Conservation (phyloP, 305 asterid genomes). For the Solanum hybrid region DNA sequence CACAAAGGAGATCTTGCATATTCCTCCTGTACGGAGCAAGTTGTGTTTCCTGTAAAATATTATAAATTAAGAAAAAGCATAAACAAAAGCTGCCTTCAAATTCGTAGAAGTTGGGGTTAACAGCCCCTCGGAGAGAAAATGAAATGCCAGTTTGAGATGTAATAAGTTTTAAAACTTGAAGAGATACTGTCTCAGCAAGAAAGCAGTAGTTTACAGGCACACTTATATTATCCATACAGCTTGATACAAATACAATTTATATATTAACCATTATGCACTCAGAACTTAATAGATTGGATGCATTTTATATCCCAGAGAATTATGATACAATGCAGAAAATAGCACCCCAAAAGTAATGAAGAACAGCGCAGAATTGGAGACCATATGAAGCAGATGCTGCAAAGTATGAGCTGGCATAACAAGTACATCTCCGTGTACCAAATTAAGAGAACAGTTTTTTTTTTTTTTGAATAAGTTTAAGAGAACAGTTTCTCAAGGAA, state of each 20-base stretch:
- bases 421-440: background rate
- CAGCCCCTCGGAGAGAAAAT: background rate
- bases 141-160: background rate
- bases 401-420: background rate
- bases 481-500: background rate
- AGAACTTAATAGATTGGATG: background rate
- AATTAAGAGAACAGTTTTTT: background rate
- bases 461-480: background rate
- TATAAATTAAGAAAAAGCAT: constrained; percentile 13
- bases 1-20: constrained; percentile 97
- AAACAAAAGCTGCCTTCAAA: background rate
- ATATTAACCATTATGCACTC: background rate
- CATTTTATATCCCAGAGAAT: background rate
- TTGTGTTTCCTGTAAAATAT: constrained; percentile 69
- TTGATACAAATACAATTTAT: background rate
- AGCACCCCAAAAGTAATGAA: background rate
- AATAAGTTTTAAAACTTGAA: background rate
- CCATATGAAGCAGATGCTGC: background rate
- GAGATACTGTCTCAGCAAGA: background rate
- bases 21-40: constrained; percentile 90
- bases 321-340: background rate
- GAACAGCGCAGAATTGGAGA: background rate
- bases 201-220: background rate
- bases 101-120: background rate
- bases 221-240: background rate